These are phyloP conservation scores for Globisporangium splendens DNA, from an alignment of 352 stramenopile genomes.

Conservation along the genomic window DNA sequence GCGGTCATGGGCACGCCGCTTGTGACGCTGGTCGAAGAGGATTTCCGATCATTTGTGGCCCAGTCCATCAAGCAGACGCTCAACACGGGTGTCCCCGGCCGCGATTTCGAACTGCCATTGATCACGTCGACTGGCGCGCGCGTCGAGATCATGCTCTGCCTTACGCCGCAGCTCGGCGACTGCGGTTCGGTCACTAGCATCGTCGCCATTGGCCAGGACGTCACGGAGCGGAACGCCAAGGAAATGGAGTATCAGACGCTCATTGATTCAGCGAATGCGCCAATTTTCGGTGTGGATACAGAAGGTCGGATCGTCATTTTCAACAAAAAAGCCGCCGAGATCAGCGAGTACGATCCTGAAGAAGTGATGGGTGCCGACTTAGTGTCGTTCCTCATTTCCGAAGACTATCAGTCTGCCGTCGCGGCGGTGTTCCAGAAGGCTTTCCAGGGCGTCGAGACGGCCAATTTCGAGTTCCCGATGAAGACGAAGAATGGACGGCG, in stretches of 20 bases:
- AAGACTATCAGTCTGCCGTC: conserved; percentile 65
- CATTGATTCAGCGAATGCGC: conserved; percentile 73
- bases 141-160: conserved; percentile 50
- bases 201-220: conserved; percentile 68
- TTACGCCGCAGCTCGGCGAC: conserved; percentile 45
- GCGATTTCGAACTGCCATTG: conserved; percentile 52
- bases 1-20: conserved; percentile 44
- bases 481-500: conserved; percentile 73
- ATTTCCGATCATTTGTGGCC: conserved; percentile 36
- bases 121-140: conserved; percentile 41
- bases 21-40: conserved; percentile 42
- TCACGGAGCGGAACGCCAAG: conserved; percentile 57
- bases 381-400: conserved; percentile 73
- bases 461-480: conserved; percentile 80
- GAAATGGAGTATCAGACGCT: conserved; percentile 72
- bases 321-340: conserved; percentile 88
- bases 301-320: conserved; percentile 71
- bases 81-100: conserved; percentile 37
- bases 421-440: conserved; percentile 66
- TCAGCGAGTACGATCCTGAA: conserved; percentile 83
- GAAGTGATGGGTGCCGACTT: conserved; percentile 86
- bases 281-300: conserved; percentile 72
- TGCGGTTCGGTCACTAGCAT: conserved; percentile 41
- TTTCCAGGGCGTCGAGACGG: conserved; percentile 59
- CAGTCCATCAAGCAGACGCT: conserved; percentile 43